Percentiles rank a stretch among this genome's conserved stretches.
Evolutionary conservation across 2,329 filamentous ascomycete species (phyloP).

Genomic region (Leptographium galeiforme): DNA sequence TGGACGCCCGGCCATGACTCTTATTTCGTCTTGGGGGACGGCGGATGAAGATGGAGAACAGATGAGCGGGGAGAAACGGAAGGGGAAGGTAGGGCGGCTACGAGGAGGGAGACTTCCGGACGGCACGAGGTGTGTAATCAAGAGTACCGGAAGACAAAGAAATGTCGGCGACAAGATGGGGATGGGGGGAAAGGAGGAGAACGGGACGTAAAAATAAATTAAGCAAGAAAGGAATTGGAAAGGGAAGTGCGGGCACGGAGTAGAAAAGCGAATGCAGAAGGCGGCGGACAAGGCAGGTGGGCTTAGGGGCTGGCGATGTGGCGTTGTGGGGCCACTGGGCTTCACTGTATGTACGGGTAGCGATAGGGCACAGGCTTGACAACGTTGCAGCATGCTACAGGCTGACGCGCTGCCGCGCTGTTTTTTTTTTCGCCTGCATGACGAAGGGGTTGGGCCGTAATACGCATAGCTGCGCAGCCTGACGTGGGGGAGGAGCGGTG

Average conservation of each 20-base stretch:
- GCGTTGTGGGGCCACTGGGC: background rate
- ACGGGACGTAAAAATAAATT: background rate
- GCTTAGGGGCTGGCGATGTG: background rate
- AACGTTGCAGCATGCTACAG: background rate
- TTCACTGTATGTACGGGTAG: background rate
- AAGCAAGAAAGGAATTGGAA: slow-evolving; percentile 9
- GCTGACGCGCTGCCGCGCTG: background rate
- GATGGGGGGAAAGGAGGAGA: slow-evolving; percentile 14
- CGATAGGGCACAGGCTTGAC: background rate
- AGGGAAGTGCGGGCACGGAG: slow-evolving; percentile 12
- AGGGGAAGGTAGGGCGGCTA: background rate
- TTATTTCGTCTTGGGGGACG: background rate
- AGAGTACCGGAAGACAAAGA: background rate
- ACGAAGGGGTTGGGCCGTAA: background rate
- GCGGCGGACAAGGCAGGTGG: background rate
- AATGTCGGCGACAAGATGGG: slow-evolving; percentile 11
- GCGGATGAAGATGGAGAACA: slow-evolving; percentile 6
- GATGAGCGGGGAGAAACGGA: slow-evolving; percentile 5
- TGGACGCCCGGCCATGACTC: slow-evolving; percentile 1
- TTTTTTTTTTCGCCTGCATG: background rate
- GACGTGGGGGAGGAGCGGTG: background rate
- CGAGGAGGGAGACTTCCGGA: background rate
- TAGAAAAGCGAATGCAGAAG: background rate
- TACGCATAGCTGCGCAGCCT: background rate
- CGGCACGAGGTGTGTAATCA: slow-evolving; percentile 3